Evolutionary conservation across 371 early-diverging fungal species (phyloP), one percentile per base, ranked within the genome.

Genomic region (Mortierella sp.): DNA sequence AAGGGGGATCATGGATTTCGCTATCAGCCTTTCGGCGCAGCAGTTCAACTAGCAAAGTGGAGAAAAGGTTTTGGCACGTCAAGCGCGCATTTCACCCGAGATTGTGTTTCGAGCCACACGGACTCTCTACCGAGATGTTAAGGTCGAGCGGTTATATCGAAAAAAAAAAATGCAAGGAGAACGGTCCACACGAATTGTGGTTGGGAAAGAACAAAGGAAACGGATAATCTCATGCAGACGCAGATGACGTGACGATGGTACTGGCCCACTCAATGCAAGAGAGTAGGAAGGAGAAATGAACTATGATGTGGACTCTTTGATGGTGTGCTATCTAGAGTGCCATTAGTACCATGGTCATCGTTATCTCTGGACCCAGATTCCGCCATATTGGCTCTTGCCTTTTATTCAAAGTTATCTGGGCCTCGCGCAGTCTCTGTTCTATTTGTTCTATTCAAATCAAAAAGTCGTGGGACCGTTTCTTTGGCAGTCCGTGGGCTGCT

Each of bases 41-140:
- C 24, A 8, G 16, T 28, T 9, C 7, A 15, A 16, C 55, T 24
- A 55, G 55, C 24, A 28, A 24, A 28, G 9, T 21, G 28, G 9
- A 15, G 8, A 28, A 28, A 28, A 24, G 55, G 7, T 55, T 55
- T 55, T 55, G 55, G 21, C 11, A 55, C 24, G 28, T 55, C 55
- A 55, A 24, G 55, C 55, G 48, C 48, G 48, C 13, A 16, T 48
- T 48, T 48, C 48, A 48, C 19, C 48, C 48, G 48, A 48, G 48
- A 48, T 48, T 48, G 13, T 13, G 13, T 48, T 48, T 48, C 48
- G 48, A 48, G 48, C 48, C 48, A 48, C 15, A 48, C 2, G 55
- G 55, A 55, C 55, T 55, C 55, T 24, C 55, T 55, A 11, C 55
- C 55, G 16, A 24, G 24, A 55, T 55, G 55, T 55, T 24, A 24